phyloP scores from a whole-genome alignment of 805 yeast genomes.

The Candida maesae region DNA sequence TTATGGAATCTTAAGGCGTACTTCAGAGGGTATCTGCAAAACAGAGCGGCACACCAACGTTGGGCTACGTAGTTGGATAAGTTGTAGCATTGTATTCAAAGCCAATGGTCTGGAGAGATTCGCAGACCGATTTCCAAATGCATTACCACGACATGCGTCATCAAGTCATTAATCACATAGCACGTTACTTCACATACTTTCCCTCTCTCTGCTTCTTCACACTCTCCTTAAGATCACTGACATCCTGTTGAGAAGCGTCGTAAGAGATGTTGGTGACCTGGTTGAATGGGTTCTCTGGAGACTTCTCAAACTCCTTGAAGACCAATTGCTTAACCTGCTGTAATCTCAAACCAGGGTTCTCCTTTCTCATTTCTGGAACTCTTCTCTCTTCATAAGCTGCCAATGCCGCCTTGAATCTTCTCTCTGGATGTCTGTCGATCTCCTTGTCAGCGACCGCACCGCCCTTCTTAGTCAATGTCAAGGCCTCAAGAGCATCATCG shows the following conservation, averaged over 20 bases:
- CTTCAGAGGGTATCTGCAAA: no score
- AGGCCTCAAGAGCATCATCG: conserved; percentile 75
- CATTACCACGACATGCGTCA: not conserved
- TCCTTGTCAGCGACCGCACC: conserved; percentile 57
- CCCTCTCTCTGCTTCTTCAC: conserved; percentile 48
- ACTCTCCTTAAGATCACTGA: conserved; percentile 41
- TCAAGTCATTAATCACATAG: conserved; percentile 1
- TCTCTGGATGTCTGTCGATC: conserved; percentile 83
- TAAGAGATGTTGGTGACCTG: conserved; percentile 55
- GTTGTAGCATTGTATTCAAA: no score
- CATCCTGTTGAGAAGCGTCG: conserved; percentile 58
- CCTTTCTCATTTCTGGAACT: conserved; percentile 68
- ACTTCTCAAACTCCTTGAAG: conserved; percentile 77
- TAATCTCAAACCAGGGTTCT: conserved; percentile 74
- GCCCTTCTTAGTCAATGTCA: conserved; percentile 56
- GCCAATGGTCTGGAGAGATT: no score
- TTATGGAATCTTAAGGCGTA: not conserved
- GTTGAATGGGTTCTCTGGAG: conserved; percentile 81
- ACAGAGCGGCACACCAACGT: no score
- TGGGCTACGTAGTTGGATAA: no score
- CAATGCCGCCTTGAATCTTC: conserved; percentile 80
- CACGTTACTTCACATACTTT: conserved; percentile 14
- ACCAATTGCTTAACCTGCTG: conserved; percentile 74
- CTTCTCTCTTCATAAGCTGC: conserved; percentile 68
- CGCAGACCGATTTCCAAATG: no score